Percentiles rank a stretch among this genome's conserved stretches.
Evolutionary conservation across 2,329 filamentous ascomycete genomes (phyloP).

Genomic region (Pseudonectria foliicola): DNA sequence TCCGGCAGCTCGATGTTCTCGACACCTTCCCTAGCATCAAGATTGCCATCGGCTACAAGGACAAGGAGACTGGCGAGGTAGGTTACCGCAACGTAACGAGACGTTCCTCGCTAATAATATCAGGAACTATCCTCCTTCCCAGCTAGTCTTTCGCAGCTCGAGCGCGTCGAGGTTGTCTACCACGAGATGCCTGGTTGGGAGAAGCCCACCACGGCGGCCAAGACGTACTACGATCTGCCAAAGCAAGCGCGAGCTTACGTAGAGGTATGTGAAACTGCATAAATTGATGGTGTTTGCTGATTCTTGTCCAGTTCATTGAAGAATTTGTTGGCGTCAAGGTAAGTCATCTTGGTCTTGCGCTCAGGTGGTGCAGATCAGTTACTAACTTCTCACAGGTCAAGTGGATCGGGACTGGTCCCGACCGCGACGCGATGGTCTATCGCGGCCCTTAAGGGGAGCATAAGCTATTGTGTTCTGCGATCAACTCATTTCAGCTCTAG

Average conservation of each 20-base stretch:
- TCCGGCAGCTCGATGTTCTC: no score
- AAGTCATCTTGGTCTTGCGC: neutral
- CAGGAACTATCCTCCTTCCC: no score
- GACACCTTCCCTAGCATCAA: no score
- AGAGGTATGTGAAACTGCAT: neutral
- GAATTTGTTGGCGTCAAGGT: neutral
- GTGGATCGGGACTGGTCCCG: constrained; percentile 13
- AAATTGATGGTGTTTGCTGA: neutral
- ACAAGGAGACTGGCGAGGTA: no score
- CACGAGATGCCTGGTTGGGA: constrained; percentile 4
- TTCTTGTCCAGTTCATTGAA: neutral
- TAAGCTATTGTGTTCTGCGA: no score
- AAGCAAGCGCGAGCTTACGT: constrained; percentile 3
- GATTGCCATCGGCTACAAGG: no score
- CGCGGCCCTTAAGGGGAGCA: no score
- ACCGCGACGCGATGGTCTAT: constrained; percentile 11
- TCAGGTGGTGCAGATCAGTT: neutral
- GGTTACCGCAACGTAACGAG: no score
- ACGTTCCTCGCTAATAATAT: no score
- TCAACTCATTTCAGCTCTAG: no score
- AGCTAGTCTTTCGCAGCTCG: neutral
- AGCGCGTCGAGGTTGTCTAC: constrained; percentile 1
- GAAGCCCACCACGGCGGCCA: neutral
- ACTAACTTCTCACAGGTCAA: constrained; percentile 8
- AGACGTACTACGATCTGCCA: constrained; percentile 2